A percentile compares a stretch with the other conserved stretches of the same genome.
Evolutionary conservation across 2,329 filamentous ascomycete genomes (phyloP).

Genomic region (Nemania sp.): DNA sequence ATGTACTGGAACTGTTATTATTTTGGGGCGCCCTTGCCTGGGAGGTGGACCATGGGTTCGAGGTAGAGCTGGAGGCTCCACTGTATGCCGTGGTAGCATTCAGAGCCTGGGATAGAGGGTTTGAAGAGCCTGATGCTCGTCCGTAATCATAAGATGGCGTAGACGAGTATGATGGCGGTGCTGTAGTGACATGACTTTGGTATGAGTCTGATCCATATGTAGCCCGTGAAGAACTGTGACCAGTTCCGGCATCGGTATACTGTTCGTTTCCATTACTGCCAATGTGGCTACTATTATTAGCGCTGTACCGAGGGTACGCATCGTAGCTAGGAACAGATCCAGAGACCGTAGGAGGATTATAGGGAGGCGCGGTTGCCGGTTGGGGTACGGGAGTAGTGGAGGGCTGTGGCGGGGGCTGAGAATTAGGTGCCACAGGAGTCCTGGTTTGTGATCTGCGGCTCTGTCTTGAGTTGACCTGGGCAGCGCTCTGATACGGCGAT

Average conservation of each 20-base stretch:
- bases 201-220: conserved; percentile 37
- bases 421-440: conserved; percentile 32
- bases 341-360: conserved; percentile 32
- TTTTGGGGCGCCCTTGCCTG: conserved; percentile 29
- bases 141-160: conserved; percentile 37
- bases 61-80: conserved; percentile 19
- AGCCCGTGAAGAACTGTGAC: conserved; percentile 32
- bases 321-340: conserved; percentile 35
- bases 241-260: conserved; percentile 28
- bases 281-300: conserved; percentile 15
- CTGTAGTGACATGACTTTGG: conserved; percentile 29
- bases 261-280: conserved; percentile 25
- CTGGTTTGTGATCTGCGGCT: conserved; percentile 35
- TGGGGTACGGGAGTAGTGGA: conserved; percentile 33
- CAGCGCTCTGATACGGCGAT: conserved; percentile 35
- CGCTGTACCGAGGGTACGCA: conserved; percentile 39
- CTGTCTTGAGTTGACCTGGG: conserved; percentile 34
- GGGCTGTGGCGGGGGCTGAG: conserved; percentile 33
- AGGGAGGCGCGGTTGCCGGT: conserved; percentile 31
- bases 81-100: conserved; percentile 28
- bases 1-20: conserved; percentile 26
- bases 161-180: conserved; percentile 33
- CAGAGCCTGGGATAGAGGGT: conserved; percentile 36
- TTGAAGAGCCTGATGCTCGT: conserved; percentile 27
- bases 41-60: conserved; percentile 35